Evolutionary conservation across 179 eudicot species (phyloP).

Genomic region (Vitellaria paradoxa): DNA sequence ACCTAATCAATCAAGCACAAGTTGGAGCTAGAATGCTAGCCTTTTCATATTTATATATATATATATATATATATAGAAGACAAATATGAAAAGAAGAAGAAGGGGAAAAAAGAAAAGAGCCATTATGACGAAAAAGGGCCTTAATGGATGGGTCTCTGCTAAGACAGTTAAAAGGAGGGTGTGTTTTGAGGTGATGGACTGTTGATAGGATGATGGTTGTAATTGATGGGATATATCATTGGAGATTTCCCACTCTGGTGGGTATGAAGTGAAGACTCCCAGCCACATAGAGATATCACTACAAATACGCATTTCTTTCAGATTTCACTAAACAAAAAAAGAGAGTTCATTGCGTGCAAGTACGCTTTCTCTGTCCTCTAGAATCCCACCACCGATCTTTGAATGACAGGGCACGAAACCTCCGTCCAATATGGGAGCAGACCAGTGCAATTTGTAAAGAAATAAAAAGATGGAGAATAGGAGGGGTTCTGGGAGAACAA

Average conservation of each 20-base stretch:
- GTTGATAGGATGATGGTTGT: neutral
- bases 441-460: neutral
- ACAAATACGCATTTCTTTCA: neutral
- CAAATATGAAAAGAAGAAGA: too few relatives aligned
- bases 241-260: neutral
- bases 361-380: neutral
- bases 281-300: neutral
- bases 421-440: neutral
- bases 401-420: neutral
- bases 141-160: neutral
- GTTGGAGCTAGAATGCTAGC: neutral
- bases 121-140: neutral
- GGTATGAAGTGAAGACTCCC: neutral
- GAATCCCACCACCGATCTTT: neutral
- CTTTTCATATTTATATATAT: too few relatives aligned
- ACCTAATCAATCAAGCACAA: neutral
- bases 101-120: too few relatives aligned
- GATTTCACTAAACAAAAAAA: neutral
- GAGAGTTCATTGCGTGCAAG: neutral
- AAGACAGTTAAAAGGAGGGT: neutral
- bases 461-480: neutral
- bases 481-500: too few relatives aligned
- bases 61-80: too few relatives aligned
- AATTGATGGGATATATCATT: neutral
- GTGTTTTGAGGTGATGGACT: neutral